Evolutionary conservation across 2,329 filamentous ascomycete species (phyloP).

Genomic region (Aspergillus fumigatiaffinis): DNA sequence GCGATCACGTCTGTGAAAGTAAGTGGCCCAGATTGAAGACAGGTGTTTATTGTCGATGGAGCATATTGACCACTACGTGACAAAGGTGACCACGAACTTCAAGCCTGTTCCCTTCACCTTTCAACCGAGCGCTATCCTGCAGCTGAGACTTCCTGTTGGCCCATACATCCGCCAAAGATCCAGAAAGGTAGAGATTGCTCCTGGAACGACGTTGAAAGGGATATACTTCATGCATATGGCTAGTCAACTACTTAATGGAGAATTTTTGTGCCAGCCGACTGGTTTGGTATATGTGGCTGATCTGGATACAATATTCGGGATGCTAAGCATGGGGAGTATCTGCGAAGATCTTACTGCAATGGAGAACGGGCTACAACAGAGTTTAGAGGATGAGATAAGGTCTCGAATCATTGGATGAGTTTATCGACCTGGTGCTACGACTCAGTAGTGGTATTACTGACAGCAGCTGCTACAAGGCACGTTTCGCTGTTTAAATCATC

Average conservation of each 20-base stretch:
- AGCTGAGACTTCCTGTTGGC: conserved; percentile 10
- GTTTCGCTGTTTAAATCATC: too few relatives aligned
- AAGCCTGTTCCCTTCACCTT: conserved; percentile 12
- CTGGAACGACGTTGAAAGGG: conserved; percentile 16
- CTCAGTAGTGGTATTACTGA: neutral
- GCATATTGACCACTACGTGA: neutral
- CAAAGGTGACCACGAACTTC: conserved; percentile 15
- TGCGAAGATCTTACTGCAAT: neutral
- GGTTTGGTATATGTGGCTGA: neutral
- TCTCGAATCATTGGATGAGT: neutral
- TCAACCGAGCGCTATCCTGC: conserved; percentile 14
- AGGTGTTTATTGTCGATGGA: neutral
- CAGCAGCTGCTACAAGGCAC: neutral
- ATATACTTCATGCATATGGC: conserved; percentile 20
- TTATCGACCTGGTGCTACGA: neutral
- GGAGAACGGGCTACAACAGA: neutral
- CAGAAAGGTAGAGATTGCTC: conserved; percentile 8
- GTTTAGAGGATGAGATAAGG: neutral
- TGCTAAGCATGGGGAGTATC: neutral
- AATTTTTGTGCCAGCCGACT: neutral
- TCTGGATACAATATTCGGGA: neutral
- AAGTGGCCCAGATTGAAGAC: neutral
- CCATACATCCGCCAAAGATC: conserved; percentile 6
- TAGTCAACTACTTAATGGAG: neutral
- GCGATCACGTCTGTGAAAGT: too few relatives aligned